phyloP scores from a whole-genome alignment of 768 basidiomycete species.

The Tricholoma sp. region DNA sequence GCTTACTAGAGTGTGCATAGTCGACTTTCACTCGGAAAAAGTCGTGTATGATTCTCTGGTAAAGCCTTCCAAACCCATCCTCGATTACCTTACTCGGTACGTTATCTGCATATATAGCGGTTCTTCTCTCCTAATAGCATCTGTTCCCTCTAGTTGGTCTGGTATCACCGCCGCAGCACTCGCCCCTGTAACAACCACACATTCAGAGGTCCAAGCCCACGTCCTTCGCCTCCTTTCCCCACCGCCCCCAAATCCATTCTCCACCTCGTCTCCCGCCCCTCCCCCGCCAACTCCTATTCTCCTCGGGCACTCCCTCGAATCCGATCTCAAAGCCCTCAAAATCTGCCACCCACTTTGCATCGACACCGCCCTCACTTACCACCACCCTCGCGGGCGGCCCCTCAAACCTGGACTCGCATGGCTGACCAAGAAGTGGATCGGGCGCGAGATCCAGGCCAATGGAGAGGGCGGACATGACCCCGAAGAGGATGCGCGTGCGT shows the following conservation, averaged over 20 bases:
- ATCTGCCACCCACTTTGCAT: constrained; percentile 84
- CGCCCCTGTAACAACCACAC: constrained; percentile 65
- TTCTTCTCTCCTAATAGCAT: not conserved
- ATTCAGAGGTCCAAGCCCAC: constrained; percentile 71
- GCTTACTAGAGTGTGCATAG: constrained; percentile 77
- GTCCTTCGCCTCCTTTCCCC: constrained; percentile 61
- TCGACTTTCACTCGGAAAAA: constrained; percentile 68
- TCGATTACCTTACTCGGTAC: constrained; percentile 90
- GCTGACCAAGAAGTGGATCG: constrained; percentile 93
- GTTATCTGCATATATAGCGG: constrained; percentile 5
- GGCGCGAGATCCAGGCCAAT: constrained; percentile 79
- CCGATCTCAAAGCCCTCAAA: constrained; percentile 85
- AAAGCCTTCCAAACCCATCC: constrained; percentile 77
- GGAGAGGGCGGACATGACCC: constrained; percentile 91
- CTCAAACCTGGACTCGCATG: constrained; percentile 96
- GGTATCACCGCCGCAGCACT: constrained; percentile 84
- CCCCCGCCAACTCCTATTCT: constrained; percentile 61
- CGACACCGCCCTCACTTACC: constrained; percentile 86
- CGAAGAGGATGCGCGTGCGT: constrained; percentile 90
- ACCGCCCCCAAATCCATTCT: constrained; percentile 39
- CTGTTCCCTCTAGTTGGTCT: constrained; percentile 60
- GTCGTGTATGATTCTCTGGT: constrained; percentile 88
- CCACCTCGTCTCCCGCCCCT: constrained; percentile 18
- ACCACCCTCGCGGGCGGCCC: constrained; percentile 91
- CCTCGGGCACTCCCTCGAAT: constrained; percentile 93